Evolutionary conservation across 2,329 filamentous ascomycete genomes (phyloP), one percentile per base, ranked within the genome.

Genomic region (Diaporthe ampelina): DNA sequence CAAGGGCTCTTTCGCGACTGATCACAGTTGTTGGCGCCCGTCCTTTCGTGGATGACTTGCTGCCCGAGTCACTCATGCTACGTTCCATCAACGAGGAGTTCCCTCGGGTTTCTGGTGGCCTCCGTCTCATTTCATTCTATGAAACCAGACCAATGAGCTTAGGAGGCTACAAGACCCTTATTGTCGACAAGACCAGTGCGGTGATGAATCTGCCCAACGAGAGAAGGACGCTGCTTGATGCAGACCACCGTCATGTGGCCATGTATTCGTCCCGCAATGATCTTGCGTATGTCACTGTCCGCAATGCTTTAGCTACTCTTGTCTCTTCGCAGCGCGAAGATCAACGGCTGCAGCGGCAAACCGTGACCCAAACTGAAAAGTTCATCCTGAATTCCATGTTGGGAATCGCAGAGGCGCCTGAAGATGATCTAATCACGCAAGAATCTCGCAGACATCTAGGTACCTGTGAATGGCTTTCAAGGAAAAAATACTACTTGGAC

Each of bases 1-100:
- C 83, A 0, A 61, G 79, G 37, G 70, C 78, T 0, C 59, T 83
- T 0, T 76, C 70, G 13, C 78, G 79, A 3, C 35, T 82, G 6
- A 72, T 82, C 0, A 58, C 76, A 3, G 26, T 79, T 3, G 8
- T 77, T 0, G 79, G 79, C 2, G 32, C 74, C 7, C 76, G 80
- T 4, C 77, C 80, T 1, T 84, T 82, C 68, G 77, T 84, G 9
- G 69, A 77, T 17, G 80, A 84, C 17, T 72, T 84, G 0, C 19
- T 76, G 0, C 80, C 77, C 0, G 71, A 80, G 11, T 84, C 83
- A 0, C 32, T 63, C 0, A 75, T 77, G 17, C 71, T 82, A 0
- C 79, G 81, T 43, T 54, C 74, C 0, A 82, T 84, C 59, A 84
- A 83, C 70, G 81, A 84, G 15, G 78, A 81, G 5, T 85, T 85